Evolutionary conservation across 495 filamentous ascomycete species (phyloP).

Genomic region (Acidiella bohemica): DNA sequence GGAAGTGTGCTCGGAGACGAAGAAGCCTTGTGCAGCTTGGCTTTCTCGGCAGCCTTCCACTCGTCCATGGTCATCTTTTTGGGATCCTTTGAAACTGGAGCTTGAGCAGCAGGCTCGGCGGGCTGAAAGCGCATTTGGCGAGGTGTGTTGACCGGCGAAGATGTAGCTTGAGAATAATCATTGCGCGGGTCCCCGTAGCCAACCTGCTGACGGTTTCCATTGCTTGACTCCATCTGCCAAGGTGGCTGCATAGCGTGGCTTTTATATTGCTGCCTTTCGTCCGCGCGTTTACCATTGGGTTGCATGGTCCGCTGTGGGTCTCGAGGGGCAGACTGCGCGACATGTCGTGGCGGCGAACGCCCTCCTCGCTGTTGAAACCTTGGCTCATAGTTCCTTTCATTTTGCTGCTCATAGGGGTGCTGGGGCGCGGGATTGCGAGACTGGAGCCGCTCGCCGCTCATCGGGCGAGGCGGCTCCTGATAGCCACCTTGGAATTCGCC

Average conservation of each 20-base stretch:
- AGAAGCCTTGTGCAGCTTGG: slow-evolving; percentile 4
- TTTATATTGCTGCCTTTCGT: no score
- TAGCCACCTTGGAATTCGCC: slow-evolving; percentile 4
- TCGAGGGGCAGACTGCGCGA: not conserved
- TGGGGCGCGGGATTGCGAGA: not conserved
- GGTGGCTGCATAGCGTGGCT: no score
- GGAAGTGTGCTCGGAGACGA: slow-evolving; percentile 6
- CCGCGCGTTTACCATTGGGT: no score
- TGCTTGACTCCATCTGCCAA: no score
- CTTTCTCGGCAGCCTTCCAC: slow-evolving; percentile 15
- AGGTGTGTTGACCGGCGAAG: not conserved
- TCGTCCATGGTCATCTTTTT: slow-evolving; percentile 12
- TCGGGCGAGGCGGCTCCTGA: not conserved
- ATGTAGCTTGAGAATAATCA: no score
- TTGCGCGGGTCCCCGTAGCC: no score
- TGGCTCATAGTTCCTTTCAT: slow-evolving; percentile 13
- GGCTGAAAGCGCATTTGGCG: not conserved
- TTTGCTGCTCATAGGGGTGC: slow-evolving; percentile 1
- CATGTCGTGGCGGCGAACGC: slow-evolving; percentile 3
- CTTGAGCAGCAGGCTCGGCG: no score
- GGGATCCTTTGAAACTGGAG: not conserved
- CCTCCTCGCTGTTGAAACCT: slow-evolving; percentile 12
- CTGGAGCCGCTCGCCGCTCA: no score
- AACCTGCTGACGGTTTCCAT: no score
- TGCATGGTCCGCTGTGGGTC: not conserved